Evolutionary conservation across 192 early-diverging fungal species (phyloP).

Genomic region (Martensiomyces pterosporus): DNA sequence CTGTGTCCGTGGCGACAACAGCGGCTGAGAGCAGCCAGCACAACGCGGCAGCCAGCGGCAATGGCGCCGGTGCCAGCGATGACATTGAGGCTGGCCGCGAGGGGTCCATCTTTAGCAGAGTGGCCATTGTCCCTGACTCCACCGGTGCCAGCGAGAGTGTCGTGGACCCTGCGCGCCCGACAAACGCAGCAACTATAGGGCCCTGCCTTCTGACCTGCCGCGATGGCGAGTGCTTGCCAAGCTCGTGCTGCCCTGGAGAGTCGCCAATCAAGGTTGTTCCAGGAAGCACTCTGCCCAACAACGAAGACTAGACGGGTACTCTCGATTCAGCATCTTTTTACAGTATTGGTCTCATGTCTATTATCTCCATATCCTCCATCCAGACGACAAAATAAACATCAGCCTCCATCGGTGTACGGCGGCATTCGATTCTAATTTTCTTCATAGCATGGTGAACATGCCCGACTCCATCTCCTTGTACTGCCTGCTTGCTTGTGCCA

Average conservation of each 20-base stretch:
- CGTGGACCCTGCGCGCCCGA: neutral
- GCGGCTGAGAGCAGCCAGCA: neutral
- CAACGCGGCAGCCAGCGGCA: no score
- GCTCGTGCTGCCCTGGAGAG: slow-evolving; percentile 46
- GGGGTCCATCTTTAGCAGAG: slow-evolving; percentile 29
- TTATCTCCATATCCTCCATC: no score
- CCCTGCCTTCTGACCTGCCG: slow-evolving; percentile 41
- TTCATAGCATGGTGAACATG: slow-evolving; percentile 26
- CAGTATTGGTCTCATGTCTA: no score
- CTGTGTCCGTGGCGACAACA: slow-evolving; percentile 30
- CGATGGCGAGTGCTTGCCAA: slow-evolving; percentile 29
- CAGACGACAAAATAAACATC: no score
- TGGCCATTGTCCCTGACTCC: slow-evolving; percentile 33
- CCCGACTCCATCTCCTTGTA: slow-evolving; percentile 47
- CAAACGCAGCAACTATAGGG: slow-evolving; percentile 29
- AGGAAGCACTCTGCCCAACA: slow-evolving; percentile 3
- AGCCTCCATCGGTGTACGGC: no score
- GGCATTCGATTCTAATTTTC: no score
- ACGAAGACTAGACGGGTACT: no score
- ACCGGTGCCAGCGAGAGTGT: no score
- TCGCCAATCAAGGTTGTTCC: slow-evolving; percentile 42
- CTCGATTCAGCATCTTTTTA: neutral
- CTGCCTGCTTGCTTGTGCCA: slow-evolving; percentile 41
- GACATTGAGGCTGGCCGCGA: slow-evolving; percentile 10
- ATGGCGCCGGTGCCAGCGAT: no score